Base-by-base conservation (phyloP, 208 protist species). In the Leishmania lainsoni region DNA sequence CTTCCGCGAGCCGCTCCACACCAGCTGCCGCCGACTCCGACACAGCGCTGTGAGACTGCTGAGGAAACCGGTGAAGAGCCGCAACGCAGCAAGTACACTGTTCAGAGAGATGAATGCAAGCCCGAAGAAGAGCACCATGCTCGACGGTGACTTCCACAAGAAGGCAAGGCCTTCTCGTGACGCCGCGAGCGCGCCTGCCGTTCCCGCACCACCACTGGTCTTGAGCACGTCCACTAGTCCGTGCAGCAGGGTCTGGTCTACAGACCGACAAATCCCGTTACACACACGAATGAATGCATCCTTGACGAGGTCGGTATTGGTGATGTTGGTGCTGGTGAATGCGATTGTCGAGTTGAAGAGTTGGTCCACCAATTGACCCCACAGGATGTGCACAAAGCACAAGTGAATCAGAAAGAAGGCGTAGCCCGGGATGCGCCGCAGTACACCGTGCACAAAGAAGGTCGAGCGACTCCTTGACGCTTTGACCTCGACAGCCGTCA, bases 371-470 rank as follows among this genome's bases (percentile, higher is more conserved):
- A 85, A 54, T 66, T 85, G 70, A 0, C 77, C 81, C 81, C 81
- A 85, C 61, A 85, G 63, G 32, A 85, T 85, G 77, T 85, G 81
- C 16, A 85, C 35, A n/a, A 85, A 85, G 73, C 77, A 81, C n/a
- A 85, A 9, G 72, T 85, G 81, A 1, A 85, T 52, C 39, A 85
- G 72, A 65, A 85, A 79, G 73, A 85, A 85, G 45, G 69, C 51
- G 72, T 85, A 85, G 20, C 81, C 81, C 17, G 81, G 81, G 29
- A 85, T 63, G 8, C 81, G 81, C 2, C 81, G 81, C 22, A 85
- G 72, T 16, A 85, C 77, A 39, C 81, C 72, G 35, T 85, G 81
- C 20, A 85, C 66, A 5, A 81, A 48, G 29, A 85, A 85, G 29
- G 59, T 42, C 16, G 49, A 26, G 76, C 6, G 59, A 71, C 59